Percentiles rank a stretch among this genome's conserved stretches.
phyloP scores from a whole-genome alignment of 2,329 filamentous ascomycete species.

The Claviceps sp. region DNA sequence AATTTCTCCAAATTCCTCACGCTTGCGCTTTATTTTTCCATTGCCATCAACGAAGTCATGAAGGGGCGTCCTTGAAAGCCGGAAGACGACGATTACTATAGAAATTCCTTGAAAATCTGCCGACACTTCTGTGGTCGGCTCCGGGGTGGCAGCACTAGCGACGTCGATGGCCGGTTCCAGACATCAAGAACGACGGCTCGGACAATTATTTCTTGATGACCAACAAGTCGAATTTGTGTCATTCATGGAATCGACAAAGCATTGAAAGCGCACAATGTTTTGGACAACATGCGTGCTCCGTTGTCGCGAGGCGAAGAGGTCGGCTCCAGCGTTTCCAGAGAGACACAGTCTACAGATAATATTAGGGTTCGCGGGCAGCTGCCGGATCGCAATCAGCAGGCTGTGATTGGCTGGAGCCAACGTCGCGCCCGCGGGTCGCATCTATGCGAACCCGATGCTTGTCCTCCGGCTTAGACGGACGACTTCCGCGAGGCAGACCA shows the following conservation, averaged over 20 bases:
- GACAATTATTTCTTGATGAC: no score
- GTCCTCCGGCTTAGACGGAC: not conserved
- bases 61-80: not conserved
- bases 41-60: not conserved
- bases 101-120: no score
- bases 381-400: not conserved
- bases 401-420: constrained; percentile 2
- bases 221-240: no score
- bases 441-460: not conserved
- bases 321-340: not conserved
- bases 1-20: not conserved
- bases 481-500: not conserved
- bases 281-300: not conserved
- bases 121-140: not conserved
- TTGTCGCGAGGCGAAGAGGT: not conserved
- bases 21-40: not conserved
- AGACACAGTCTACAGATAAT: not conserved
- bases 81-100: not conserved
- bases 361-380: not conserved
- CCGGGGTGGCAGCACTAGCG: not conserved
- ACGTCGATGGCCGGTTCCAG: not conserved
- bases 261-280: not conserved
- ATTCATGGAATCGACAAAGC: not conserved
- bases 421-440: no score
- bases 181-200: not conserved